These are phyloP conservation scores for Vitis rupestris DNA, from an alignment of 164 flowering plant genomes.

Conservation along the genomic window DNA sequence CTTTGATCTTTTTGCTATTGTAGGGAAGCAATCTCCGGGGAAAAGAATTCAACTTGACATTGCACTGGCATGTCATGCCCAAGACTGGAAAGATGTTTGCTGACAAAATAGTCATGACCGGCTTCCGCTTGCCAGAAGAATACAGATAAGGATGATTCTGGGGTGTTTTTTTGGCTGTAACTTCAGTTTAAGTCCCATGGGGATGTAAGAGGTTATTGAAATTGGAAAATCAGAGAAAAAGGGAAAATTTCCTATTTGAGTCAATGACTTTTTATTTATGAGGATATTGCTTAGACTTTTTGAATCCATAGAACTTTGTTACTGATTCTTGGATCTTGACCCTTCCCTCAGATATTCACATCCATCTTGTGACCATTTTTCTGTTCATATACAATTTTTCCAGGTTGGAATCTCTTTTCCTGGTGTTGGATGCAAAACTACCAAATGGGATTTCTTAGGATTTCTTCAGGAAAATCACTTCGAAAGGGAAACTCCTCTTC, in stretches of 20 bases:
- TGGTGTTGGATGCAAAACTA: too few species aligned
- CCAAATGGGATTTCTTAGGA: too few species aligned
- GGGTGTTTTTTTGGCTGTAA: slow-evolving; percentile 12
- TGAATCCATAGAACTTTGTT: neutral
- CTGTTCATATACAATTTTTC: too few species aligned
- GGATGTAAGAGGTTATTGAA: neutral
- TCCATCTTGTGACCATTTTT: too few species aligned
- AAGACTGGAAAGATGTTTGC: slow-evolving; percentile 96
- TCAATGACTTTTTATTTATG: neutral
- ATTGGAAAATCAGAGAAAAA: neutral
- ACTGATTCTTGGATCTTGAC: neutral
- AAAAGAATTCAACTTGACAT: slow-evolving; percentile 71
- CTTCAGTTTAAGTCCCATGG: slow-evolving; percentile 9
- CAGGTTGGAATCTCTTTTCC: too few species aligned
- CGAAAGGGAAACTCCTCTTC: too few species aligned
- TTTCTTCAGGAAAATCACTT: too few species aligned
- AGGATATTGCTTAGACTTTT: neutral
- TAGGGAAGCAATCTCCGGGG: slow-evolving; percentile 86
- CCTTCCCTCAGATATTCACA: too few species aligned
- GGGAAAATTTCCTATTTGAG: slow-evolving; percentile 1
- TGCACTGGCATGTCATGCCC: slow-evolving; percentile 99
- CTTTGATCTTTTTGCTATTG: slow-evolving; percentile 6
- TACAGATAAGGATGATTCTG: slow-evolving; percentile 46
- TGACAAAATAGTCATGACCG: slow-evolving; percentile 77
- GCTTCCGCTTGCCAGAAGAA: slow-evolving; percentile 67